Conservation (phyloP, 176 grass and related monocot species). For the Raddia distichophylla region DNA sequence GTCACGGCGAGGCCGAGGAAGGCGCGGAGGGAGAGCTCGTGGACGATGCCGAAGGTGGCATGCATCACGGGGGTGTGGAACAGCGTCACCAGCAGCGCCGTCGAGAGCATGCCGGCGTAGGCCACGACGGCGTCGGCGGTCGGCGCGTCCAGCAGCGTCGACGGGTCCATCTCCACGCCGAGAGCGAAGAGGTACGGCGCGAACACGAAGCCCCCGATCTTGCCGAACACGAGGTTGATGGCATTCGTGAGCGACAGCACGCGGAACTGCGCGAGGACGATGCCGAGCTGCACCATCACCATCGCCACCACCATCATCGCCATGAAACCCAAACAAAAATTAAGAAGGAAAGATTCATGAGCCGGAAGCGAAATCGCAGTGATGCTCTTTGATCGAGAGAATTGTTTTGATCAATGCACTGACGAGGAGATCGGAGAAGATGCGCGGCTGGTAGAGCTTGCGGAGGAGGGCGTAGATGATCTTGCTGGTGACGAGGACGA, state of each 20-base stretch:
- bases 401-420: neutral
- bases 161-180: conserved; percentile 83
- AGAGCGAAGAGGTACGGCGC: conserved; percentile 72
- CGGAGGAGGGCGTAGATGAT: conserved; percentile 58
- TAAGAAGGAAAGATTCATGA: too few species aligned
- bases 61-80: conserved; percentile 51
- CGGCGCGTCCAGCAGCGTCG: conserved; percentile 46
- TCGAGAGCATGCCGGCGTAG: conserved; percentile 69
- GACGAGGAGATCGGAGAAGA: conserved; percentile 75
- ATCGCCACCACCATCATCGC: neutral
- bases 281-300: conserved; percentile 48
- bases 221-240: conserved; percentile 56
- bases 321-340: too few species aligned
- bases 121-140: conserved; percentile 49
- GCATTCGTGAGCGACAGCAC: conserved; percentile 44
- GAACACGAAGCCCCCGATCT: conserved; percentile 59
- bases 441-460: conserved; percentile 65
- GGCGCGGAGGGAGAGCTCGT: conserved; percentile 50
- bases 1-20: conserved; percentile 51
- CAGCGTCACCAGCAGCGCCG: conserved; percentile 42
- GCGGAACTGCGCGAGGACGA: conserved; percentile 49
- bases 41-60: conserved; percentile 36
- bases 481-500: conserved; percentile 59
- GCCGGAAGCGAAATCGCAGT: neutral
- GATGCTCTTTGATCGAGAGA: neutral